Evolutionary conservation across 2,329 filamentous ascomycete species (phyloP).

Genomic region (Cladosporium sp.): DNA sequence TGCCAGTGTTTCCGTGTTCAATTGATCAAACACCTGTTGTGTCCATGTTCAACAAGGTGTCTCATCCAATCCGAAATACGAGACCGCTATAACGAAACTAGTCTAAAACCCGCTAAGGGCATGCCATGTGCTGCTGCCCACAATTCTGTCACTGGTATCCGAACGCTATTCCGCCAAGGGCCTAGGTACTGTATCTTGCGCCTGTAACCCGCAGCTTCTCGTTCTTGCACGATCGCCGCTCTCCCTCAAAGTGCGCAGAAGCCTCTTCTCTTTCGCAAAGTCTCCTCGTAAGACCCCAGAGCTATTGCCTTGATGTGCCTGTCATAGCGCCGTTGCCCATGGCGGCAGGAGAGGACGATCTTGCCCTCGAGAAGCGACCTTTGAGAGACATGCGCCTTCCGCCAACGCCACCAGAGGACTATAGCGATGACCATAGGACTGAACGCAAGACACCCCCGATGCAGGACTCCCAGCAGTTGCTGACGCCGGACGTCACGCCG

Average conservation of each 20-base stretch:
- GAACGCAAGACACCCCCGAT: conserved; percentile 8
- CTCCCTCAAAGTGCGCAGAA: conserved; percentile 7
- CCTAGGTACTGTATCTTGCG: conserved; percentile 1
- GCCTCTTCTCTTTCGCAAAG: neutral
- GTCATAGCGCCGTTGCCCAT: conserved; percentile 11
- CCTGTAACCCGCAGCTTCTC: conserved; percentile 6
- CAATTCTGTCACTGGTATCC: conserved; percentile 9
- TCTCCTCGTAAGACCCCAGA: conserved; percentile 2
- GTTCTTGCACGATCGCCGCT: conserved; percentile 8
- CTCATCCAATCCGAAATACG: neutral
- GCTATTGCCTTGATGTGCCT: conserved; percentile 5
- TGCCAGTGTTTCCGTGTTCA: too few relatives aligned
- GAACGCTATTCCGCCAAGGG: conserved; percentile 12
- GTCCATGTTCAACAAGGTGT: too few relatives aligned
- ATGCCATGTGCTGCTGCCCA: conserved; percentile 9
- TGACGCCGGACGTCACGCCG: conserved; percentile 8
- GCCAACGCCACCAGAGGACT: conserved; percentile 10
- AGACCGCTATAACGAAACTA: conserved; percentile 6
- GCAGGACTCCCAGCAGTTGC: conserved; percentile 6
- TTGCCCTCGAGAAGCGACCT: neutral
- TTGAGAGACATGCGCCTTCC: conserved; percentile 10
- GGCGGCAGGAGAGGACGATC: conserved; percentile 10
- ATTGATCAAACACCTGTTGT: too few relatives aligned
- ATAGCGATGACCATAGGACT: conserved; percentile 9
- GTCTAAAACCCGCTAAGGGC: conserved; percentile 3